phyloP scores from a whole-genome alignment of 495 filamentous ascomycete species.

The Aspergillus diversus region DNA sequence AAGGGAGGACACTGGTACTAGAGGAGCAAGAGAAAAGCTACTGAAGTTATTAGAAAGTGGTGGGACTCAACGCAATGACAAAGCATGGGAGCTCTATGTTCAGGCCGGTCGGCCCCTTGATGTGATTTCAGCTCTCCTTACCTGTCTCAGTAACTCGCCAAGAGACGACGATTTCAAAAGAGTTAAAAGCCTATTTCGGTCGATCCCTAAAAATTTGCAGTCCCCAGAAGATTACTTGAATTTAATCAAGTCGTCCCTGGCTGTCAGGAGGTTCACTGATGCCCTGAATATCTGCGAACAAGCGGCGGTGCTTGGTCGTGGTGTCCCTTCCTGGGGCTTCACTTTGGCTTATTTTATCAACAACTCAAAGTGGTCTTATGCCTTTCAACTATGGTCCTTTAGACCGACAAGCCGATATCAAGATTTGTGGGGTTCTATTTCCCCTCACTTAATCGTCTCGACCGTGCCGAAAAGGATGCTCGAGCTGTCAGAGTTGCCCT shows the following conservation, averaged over 20 bases:
- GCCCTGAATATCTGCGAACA: conserved; percentile 34
- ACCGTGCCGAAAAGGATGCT: conserved; percentile 20
- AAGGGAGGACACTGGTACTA: not conserved
- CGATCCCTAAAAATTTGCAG: conserved; percentile 35
- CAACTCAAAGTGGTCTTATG: conserved; percentile 37
- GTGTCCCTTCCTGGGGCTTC: conserved; percentile 26
- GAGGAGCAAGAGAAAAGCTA: conserved; percentile 23
- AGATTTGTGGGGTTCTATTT: conserved; percentile 20
- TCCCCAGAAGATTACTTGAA: conserved; percentile 42
- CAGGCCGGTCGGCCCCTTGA: conserved; percentile 33
- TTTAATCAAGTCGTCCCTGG: conserved; percentile 35
- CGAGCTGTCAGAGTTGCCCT: conserved; percentile 25
- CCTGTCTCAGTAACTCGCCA: conserved; percentile 41
- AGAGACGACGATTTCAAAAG: conserved; percentile 39
- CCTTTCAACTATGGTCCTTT: conserved; percentile 25
- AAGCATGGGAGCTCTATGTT: conserved; percentile 42
- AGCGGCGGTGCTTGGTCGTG: conserved; percentile 31
- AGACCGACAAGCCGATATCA: conserved; percentile 14
- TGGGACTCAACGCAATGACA: conserved; percentile 29
- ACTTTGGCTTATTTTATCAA: conserved; percentile 41
- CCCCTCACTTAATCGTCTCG: conserved; percentile 16
- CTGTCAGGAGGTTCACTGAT: conserved; percentile 21
- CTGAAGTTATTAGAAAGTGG: conserved; percentile 25
- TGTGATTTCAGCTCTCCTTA: conserved; percentile 37
- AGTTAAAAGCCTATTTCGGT: conserved; percentile 45